Evolutionary conservation across 768 basidiomycete genomes (phyloP), one percentile per base, ranked within the genome.

Genomic region (Galerina marginata): DNA sequence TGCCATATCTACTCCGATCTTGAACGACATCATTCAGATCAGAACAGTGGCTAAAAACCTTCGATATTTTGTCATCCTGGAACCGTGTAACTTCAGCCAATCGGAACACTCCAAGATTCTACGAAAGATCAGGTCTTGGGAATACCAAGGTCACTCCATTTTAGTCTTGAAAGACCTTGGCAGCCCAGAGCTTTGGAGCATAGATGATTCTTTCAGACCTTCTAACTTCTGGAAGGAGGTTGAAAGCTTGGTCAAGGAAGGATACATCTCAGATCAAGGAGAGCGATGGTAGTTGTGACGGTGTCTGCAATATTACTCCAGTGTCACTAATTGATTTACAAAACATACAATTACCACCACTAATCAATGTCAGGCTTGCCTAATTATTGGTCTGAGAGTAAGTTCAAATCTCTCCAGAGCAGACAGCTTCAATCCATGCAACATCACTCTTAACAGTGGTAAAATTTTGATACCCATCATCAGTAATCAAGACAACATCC

Each of bases 401-500:
- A 4, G 29, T 4, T 74, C 64, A 82, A 23, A 77, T 43, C 48
- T 75, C 77, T 15, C 94, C 94, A 37, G 90, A 89, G 68, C 93
- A 95, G 1, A 96, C 81, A 2, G 75, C 81, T 72, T 98, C 96
- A 7, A 98, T 69, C 87, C 92, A 95, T 2, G 82, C 86, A 3
- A 90, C 83, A 58, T 93, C 93, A 71, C 94, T 94, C 56, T 79
- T 84, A 9, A 93, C 91, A 6, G 88, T 90, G 0, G 96, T 97
- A 62, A 97, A 69, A 75, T 95, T 96, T 77, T 94, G 88, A 66
- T 82, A 86, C 6, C 92, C 92, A 11, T 81, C 79, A 58, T 80
- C 73, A 0, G 87, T 93, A 62, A 99, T 87, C 6, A 92, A 74
- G 3, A 98, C 83, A 29, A 91, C 94, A 71, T 99, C 96, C 73